Percentiles rank a stretch among this genome's conserved stretches.
Conservation (phyloP, 2,329 filamentous ascomycete species). For the Ascochyta rabiei region DNA sequence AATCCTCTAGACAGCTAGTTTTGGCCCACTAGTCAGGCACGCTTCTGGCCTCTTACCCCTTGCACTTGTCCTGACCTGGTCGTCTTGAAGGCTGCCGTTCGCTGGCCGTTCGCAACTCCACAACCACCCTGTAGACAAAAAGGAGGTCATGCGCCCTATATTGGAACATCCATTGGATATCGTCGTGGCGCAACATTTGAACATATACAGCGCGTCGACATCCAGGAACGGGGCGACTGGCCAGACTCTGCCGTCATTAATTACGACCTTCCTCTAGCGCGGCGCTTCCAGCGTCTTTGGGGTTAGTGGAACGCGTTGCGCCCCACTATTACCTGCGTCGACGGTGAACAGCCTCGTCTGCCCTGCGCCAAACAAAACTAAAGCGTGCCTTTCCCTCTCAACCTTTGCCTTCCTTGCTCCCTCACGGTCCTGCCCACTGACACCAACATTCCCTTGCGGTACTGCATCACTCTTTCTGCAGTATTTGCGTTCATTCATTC, state of each 20-base stretch:
- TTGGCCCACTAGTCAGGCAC: slow-evolving; percentile 16
- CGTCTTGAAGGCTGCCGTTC: slow-evolving; percentile 7
- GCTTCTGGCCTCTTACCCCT: slow-evolving; percentile 7
- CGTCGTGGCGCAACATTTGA: slow-evolving; percentile 7
- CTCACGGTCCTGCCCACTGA: slow-evolving; percentile 44
- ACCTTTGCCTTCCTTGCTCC: slow-evolving; percentile 31
- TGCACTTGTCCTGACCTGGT: slow-evolving; percentile 14
- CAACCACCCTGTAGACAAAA: neutral
- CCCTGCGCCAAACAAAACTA: slow-evolving; percentile 30
- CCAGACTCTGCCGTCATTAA: slow-evolving; percentile 20
- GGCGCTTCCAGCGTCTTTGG: slow-evolving; percentile 10
- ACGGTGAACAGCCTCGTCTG: slow-evolving; percentile 22
- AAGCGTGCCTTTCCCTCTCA: slow-evolving; percentile 18
- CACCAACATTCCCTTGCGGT: slow-evolving; percentile 45
- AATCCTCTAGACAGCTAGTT: slow-evolving; percentile 17
- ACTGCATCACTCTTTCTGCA: slow-evolving; percentile 70
- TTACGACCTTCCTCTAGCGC: slow-evolving; percentile 10
- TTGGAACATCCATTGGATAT: slow-evolving; percentile 9
- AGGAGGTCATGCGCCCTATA: slow-evolving; percentile 7
- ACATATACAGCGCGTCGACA: slow-evolving; percentile 13
- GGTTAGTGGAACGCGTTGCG: slow-evolving; percentile 13
- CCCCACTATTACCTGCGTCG: slow-evolving; percentile 21
- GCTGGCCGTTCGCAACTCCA: slow-evolving; percentile 3
- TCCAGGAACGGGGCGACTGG: slow-evolving; percentile 12
- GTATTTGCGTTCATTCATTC: slow-evolving; percentile 55